phyloP scores from a whole-genome alignment of 1,284 basidiomycete species.

The Apiotrichum sp. region DNA sequence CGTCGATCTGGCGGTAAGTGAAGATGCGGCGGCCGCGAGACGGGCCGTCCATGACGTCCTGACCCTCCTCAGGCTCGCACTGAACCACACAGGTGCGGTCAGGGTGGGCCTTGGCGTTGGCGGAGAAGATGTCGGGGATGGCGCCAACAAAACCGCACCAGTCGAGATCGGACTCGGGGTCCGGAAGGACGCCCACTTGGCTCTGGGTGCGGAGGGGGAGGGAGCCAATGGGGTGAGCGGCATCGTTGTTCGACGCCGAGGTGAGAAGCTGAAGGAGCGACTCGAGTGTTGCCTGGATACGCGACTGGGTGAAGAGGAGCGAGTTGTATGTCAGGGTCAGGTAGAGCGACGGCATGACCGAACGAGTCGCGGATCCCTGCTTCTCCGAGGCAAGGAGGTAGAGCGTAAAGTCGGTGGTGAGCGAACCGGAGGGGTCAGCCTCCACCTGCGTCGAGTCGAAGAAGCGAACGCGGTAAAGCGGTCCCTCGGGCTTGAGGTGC shows the following conservation, averaged over 20 bases:
- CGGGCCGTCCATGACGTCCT: slow-evolving; percentile 43
- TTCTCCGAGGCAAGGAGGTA: slow-evolving; percentile 57
- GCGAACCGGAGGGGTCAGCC: slow-evolving; percentile 69
- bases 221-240: slow-evolving; percentile 59
- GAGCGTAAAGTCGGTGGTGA: slow-evolving; percentile 88
- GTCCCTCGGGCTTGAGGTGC: slow-evolving; percentile 61
- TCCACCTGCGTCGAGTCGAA: slow-evolving; percentile 70
- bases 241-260: slow-evolving; percentile 60
- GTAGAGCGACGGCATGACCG: slow-evolving; percentile 59
- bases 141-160: slow-evolving; percentile 98
- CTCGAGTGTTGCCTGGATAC: slow-evolving; percentile 74
- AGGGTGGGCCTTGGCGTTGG: slow-evolving; percentile 69
- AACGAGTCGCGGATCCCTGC: slow-evolving; percentile 62
- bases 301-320: slow-evolving; percentile 74
- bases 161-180: slow-evolving; percentile 81
- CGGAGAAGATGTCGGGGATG: slow-evolving; percentile 86
- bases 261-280: slow-evolving; percentile 74
- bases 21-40: slow-evolving; percentile 54
- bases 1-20: slow-evolving; percentile 75
- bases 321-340: slow-evolving; percentile 90
- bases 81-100: slow-evolving; percentile 79
- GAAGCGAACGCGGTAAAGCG: slow-evolving; percentile 88
- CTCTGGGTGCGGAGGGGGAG: slow-evolving; percentile 70
- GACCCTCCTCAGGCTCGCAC: slow-evolving; percentile 52
- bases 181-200: slow-evolving; percentile 69